These are phyloP conservation scores for Schizochytrium sp. DNA, from an alignment of 108 stramenopile genomes.

Conservation along the genomic window DNA sequence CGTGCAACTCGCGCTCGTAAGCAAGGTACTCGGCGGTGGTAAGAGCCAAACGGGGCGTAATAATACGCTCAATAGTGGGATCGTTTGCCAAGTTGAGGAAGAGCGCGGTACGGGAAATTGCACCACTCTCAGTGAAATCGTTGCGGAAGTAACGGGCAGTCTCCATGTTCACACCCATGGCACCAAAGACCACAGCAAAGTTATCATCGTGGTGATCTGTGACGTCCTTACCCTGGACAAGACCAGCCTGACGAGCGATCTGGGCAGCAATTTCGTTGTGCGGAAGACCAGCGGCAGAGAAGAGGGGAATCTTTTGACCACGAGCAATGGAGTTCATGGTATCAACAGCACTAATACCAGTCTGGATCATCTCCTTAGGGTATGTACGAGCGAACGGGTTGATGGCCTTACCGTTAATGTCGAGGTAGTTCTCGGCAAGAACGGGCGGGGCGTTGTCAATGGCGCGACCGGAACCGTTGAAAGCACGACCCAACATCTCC, in stretches of 20 bases:
- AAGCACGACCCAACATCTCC: conserved; percentile 95
- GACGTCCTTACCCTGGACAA: conserved; percentile 96
- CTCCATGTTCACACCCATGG: conserved; percentile 99
- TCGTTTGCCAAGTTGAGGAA: conserved; percentile 99
- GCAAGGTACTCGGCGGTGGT: conserved; percentile 99
- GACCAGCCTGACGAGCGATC: conserved; percentile 97
- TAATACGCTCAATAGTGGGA: conserved; percentile 99
- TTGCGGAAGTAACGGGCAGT: conserved; percentile 98
- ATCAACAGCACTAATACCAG: conserved; percentile 99
- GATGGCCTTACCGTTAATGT: conserved; percentile 99
- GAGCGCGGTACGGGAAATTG: conserved; percentile 97
- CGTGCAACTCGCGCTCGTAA: conserved; percentile 99
- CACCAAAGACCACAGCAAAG: conserved; percentile 99
- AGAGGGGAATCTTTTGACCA: conserved; percentile 99
- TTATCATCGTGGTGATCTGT: conserved; percentile 97
- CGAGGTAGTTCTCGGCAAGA: conserved; percentile 97
- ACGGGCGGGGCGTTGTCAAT: conserved; percentile 97
- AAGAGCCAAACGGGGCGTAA: conserved; percentile 97
- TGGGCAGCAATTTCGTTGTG: conserved; percentile 99
- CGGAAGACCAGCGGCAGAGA: conserved; percentile 99
- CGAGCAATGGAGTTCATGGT: conserved; percentile 99
- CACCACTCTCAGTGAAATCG: conserved; percentile 98
- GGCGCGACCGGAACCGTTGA: conserved; percentile 99
- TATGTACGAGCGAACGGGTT: conserved; percentile 99
- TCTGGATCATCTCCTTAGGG: conserved; percentile 99